A percentile compares a stretch with the other conserved stretches of the same genome.
Conservation (phyloP, 1,139 yeast species). For the Hansenula lynferdii region DNA sequence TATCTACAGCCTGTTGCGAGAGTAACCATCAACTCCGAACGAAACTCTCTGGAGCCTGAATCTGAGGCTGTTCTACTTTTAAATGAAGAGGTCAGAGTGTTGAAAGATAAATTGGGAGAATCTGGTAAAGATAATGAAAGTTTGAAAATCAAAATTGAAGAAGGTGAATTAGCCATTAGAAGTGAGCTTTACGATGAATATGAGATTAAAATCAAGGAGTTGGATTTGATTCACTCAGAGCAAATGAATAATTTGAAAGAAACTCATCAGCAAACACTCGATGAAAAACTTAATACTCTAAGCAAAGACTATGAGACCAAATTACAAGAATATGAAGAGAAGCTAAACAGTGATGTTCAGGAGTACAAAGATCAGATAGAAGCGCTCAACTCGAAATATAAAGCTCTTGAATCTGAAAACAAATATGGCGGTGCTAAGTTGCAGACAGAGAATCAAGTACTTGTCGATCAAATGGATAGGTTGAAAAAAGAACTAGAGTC, state of each 20-base stretch:
- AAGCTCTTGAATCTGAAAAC: neutral
- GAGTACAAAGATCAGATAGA: neutral
- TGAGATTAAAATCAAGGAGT: slow-evolving; percentile 26
- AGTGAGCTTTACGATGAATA: slow-evolving; percentile 27
- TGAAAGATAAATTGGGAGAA: slow-evolving; percentile 9
- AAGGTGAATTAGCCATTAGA: slow-evolving; percentile 27
- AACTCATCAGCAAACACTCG: slow-evolving; percentile 15
- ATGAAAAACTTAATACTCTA: slow-evolving; percentile 17
- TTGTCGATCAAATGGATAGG: neutral
- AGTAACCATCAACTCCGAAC: slow-evolving; percentile 15
- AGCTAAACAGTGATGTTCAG: neutral
- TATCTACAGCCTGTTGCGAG: slow-evolving; percentile 23
- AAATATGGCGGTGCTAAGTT: neutral
- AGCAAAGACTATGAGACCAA: slow-evolving; percentile 19
- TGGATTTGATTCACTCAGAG: slow-evolving; percentile 21
- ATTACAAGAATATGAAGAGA: neutral
- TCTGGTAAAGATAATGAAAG: slow-evolving; percentile 22
- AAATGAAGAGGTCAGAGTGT: slow-evolving; percentile 12
- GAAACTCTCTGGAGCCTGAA: slow-evolving; percentile 14
- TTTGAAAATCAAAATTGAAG: slow-evolving; percentile 17
- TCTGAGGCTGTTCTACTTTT: slow-evolving; percentile 6
- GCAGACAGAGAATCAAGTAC: neutral
- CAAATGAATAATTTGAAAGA: slow-evolving; percentile 23
- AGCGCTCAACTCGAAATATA: slow-evolving; percentile 2
- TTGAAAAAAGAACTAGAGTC: slow-evolving; percentile 1